These are phyloP conservation scores for Dorcoceras hygrometricum DNA, from an alignment of 257 asterid genomes.

Conservation along the genomic window DNA sequence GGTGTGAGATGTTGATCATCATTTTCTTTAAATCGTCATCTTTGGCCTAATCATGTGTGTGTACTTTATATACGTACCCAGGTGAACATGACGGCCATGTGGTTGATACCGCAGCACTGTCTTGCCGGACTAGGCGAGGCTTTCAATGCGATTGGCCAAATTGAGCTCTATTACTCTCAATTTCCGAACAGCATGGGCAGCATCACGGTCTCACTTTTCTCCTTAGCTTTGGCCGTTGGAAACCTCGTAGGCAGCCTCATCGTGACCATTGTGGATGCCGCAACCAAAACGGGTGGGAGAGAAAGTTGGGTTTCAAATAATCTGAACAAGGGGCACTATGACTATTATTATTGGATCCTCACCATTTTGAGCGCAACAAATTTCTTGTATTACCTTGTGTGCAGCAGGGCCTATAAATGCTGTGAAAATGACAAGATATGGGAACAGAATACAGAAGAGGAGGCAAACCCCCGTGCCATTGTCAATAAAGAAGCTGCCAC, in stretches of 20 bases:
- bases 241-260: constrained; percentile 49
- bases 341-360: constrained; percentile 68
- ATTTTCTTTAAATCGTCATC: not conserved
- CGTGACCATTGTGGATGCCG: constrained; percentile 32
- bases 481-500: constrained; percentile 10
- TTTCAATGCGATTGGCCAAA: constrained; percentile 61
- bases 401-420: constrained; percentile 32
- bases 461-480: not conserved
- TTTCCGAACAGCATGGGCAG: constrained; percentile 74
- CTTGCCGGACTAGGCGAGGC: constrained; percentile 63
- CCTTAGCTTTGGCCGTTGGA: constrained; percentile 48
- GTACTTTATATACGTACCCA: not conserved
- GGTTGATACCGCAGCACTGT: constrained; percentile 60
- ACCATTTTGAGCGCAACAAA: constrained; percentile 36
- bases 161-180: constrained; percentile 51
- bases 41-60: not conserved
- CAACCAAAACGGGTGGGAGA: constrained; percentile 37
- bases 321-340: constrained; percentile 63
- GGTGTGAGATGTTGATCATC: constrained; percentile 18
- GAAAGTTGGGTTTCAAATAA: constrained; percentile 61
- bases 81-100: constrained; percentile 61
- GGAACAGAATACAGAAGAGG: constrained; percentile 32
- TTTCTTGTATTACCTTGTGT: constrained; percentile 39
- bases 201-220: constrained; percentile 50
- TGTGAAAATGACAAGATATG: constrained; percentile 31